Evolutionary conservation across 1,284 basidiomycete genomes (phyloP), one percentile per base, ranked within the genome.

Genomic region (Testicularia cyperi): DNA sequence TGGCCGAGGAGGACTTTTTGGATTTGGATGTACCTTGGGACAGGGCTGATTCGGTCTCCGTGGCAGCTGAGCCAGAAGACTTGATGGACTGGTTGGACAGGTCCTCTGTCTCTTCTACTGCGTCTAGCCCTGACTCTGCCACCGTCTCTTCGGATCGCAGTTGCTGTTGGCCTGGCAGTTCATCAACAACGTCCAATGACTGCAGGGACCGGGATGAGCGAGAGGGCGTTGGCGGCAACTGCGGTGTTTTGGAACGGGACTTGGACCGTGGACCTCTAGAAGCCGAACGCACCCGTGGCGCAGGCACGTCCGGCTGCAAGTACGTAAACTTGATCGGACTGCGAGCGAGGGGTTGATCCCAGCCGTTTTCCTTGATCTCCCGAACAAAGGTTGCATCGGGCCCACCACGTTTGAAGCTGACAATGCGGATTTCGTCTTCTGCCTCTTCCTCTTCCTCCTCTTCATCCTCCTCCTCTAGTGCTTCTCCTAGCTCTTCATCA

Each of bases 241-340:
- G 44, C 2, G 57, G 57, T 4, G 57, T 61, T 23, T 43, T 61
- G 26, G 57, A 57, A 10, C 53, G 53, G 20, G 45, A 49, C 10
- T 45, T 38, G 9, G 52, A 46, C 15, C 55, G 22, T n/a, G n/a
- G n/a, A n/a, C n/a, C n/a, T n/a, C n/a, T n/a, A 1, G 45, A 36
- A 9, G 45, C 33, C 14, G 34, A 20, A 22, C 31, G 35, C 0
- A 37, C 37, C 2, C 42, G 24, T 3, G 46, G 48, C 6, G 44
- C 35, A 26, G 43, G 42, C 6, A 27, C 26, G 5, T 20, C 43
- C 1, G 53, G 60, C 24, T 53, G 42, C 25, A 63, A 45, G n/a
- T 53, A 63, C 30, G 53, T 57, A 24, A 52, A 53, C 43, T 56
- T 57, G 48, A 63, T 56, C 1, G 60, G 60, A 13, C 48, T 49